These are phyloP conservation scores for Mucor racemosus DNA, from an alignment of 371 early-diverging fungal genomes.

Conservation along the genomic window DNA sequence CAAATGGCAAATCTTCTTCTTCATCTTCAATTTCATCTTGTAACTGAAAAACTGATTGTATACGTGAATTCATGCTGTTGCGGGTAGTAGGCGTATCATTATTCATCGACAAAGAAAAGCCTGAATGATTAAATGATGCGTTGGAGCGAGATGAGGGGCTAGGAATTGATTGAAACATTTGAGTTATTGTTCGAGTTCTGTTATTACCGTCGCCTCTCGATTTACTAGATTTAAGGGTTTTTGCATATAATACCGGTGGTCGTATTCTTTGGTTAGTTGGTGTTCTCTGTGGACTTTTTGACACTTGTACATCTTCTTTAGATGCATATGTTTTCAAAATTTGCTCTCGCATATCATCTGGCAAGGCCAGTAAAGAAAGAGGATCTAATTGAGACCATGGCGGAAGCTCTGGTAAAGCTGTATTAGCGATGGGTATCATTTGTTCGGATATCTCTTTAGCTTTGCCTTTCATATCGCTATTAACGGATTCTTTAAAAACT, in stretches of 20 bases:
- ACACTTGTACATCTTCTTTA: background rate
- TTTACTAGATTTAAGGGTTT: background rate
- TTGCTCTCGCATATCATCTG: slow-evolving; percentile 43
- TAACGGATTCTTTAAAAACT: background rate
- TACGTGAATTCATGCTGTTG: background rate
- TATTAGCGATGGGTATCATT: background rate
- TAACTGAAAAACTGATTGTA: background rate
- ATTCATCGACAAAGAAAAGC: background rate
- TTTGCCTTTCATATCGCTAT: background rate
- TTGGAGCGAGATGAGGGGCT: background rate
- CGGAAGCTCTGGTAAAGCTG: slow-evolving; percentile 41
- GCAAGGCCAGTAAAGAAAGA: slow-evolving; percentile 43
- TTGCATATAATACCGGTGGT: background rate
- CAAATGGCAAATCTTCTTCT: slow-evolving; percentile 3
- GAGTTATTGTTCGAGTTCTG: background rate
- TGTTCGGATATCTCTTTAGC: background rate
- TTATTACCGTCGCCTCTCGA: background rate
- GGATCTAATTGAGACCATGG: slow-evolving; percentile 64
- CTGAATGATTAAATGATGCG: background rate
- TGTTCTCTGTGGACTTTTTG: background rate
- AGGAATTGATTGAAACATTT: background rate
- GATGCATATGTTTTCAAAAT: slow-evolving; percentile 29
- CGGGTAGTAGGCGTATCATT: background rate
- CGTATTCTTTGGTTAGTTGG: background rate
- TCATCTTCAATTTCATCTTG: background rate